Base-by-base conservation (phyloP, 257 asterid species). In the Lycium barbarum region DNA sequence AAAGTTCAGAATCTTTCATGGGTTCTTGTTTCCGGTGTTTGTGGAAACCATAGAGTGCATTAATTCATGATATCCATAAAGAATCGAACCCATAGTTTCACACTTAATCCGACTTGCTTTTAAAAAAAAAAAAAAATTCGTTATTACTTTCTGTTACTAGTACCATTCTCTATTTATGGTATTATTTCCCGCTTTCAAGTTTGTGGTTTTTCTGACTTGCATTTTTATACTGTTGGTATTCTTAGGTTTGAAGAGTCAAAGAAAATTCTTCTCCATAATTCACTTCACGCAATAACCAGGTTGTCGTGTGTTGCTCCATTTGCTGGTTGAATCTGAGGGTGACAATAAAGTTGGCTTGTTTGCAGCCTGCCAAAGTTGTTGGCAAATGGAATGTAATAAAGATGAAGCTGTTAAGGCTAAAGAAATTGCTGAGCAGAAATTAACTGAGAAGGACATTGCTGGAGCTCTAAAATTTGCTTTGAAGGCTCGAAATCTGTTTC, bases 381-480 rank as follows among this genome's bases (percentile, higher is more conserved):
- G 61, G n/a, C 84, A 49, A 80, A 93, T 95, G 97, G 97, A 92
- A 33, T 88, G 93, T 84, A 91, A 92, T 49, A 92, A 88, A 85
- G 97, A 89, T 20, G 95, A 89, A 57, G 98, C 95, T 74, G 45
- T 87, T 63, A 86, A 85, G 89, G 93, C 95, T 7, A 93, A 90
- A 87, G 87, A 14, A 83, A 83, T 91, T 53, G 94, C 97, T 0
- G 97, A 93, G 90, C 80, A 67, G 83, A 90, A 82, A 90, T 86
- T 95, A 82, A 71, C 57, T 7, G 89, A 91, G 86, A 89, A 88
- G 82, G 95, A 95, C 83, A 65, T 90, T 33, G 4, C 33, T 9
- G 98, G 93, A 85, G 98, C 98, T 65, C 90, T 86, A 78, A 88
- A 38, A 66, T 90, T 91, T 22, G 93, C 97, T 63, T 83, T 87